Percentiles rank a stretch among this genome's conserved stretches.
These are phyloP conservation scores for Zanthoxylum bungeanum DNA, from an alignment of 345 rosid genomes.

Conservation along the genomic window DNA sequence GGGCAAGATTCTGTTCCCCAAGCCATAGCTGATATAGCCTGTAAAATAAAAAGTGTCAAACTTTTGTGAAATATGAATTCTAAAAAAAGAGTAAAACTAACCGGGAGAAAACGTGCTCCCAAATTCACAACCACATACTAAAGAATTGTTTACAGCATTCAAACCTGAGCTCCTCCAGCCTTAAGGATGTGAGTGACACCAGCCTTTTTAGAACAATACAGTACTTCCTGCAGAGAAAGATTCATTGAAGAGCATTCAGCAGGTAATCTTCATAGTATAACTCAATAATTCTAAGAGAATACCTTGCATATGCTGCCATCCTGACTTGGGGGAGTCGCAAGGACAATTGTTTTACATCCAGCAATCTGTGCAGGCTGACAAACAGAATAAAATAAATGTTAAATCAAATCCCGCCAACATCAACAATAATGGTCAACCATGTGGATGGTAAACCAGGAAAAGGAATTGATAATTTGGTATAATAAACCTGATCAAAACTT, in stretches of 20 bases:
- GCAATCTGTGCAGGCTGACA: slow-evolving; percentile 90
- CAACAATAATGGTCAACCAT: neutral
- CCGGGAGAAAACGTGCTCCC: neutral
- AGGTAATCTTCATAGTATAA: neutral
- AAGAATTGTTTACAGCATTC: slow-evolving; percentile 7
- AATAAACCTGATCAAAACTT: slow-evolving; percentile 29
- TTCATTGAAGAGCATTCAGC: neutral
- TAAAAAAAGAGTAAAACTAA: neutral
- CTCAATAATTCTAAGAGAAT: neutral
- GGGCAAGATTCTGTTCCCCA: slow-evolving; percentile 98
- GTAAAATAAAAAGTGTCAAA: slow-evolving; percentile 15
- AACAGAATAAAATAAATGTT: slow-evolving; percentile 18
- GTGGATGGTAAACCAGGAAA: slow-evolving; percentile 1
- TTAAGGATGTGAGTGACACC: slow-evolving; percentile 93
- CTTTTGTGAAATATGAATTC: neutral
- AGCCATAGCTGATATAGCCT: slow-evolving; percentile 96
- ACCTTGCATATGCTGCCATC: slow-evolving; percentile 94
- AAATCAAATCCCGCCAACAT: slow-evolving; percentile 3
- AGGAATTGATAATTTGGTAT: neutral
- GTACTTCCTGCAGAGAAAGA: slow-evolving; percentile 58
- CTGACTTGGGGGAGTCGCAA: slow-evolving; percentile 80
- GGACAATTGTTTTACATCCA: slow-evolving; percentile 82
- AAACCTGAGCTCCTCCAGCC: slow-evolving; percentile 94
- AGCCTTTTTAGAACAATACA: slow-evolving; percentile 84
- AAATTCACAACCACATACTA: neutral